Percentiles rank a stretch among this genome's conserved stretches.
phyloP scores from a whole-genome alignment of 2,329 filamentous ascomycete species.

The Cladobotryum protrusum region DNA sequence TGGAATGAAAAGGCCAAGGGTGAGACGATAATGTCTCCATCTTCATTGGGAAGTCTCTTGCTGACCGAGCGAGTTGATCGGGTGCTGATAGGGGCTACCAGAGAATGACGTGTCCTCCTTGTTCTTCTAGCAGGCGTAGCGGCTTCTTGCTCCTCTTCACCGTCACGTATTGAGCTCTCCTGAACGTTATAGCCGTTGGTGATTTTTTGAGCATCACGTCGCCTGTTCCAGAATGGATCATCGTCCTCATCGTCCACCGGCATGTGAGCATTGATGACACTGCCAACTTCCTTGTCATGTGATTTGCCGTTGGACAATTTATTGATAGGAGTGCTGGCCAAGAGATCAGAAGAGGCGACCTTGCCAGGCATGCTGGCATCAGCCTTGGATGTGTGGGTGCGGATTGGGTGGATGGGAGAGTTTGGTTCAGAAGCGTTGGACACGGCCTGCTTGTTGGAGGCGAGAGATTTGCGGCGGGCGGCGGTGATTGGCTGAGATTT shows the following conservation, averaged over 20 bases:
- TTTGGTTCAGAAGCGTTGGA: conserved; percentile 32
- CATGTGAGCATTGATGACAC: conserved; percentile 21
- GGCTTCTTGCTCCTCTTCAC: conserved; percentile 20
- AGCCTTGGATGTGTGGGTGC: conserved; percentile 21
- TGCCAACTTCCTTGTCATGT: conserved; percentile 18
- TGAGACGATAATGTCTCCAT: conserved; percentile 47
- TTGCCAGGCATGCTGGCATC: conserved; percentile 37
- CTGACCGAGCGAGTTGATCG: conserved; percentile 43
- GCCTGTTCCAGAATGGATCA: conserved; percentile 28
- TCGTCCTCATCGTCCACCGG: conserved; percentile 25
- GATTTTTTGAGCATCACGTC: conserved; percentile 32
- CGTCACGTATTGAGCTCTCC: conserved; percentile 35
- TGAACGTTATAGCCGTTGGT: conserved; percentile 30
- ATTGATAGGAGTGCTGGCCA: conserved; percentile 26
- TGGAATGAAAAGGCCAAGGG: conserved; percentile 46
- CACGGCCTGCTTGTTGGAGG: conserved; percentile 30
- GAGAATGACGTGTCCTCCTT: conserved; percentile 31
- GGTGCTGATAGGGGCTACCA: conserved; percentile 28
- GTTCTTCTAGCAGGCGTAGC: conserved; percentile 28
- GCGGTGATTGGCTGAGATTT: conserved; percentile 34
- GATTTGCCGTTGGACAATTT: conserved; percentile 15
- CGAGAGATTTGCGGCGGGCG: conserved; percentile 33
- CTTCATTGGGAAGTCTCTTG: conserved; percentile 49
- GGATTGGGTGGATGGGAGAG: conserved; percentile 25
- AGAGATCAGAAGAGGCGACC: conserved; percentile 27